Conservation (phyloP, 1,139 yeast species). For the Kodamaea sp. region DNA sequence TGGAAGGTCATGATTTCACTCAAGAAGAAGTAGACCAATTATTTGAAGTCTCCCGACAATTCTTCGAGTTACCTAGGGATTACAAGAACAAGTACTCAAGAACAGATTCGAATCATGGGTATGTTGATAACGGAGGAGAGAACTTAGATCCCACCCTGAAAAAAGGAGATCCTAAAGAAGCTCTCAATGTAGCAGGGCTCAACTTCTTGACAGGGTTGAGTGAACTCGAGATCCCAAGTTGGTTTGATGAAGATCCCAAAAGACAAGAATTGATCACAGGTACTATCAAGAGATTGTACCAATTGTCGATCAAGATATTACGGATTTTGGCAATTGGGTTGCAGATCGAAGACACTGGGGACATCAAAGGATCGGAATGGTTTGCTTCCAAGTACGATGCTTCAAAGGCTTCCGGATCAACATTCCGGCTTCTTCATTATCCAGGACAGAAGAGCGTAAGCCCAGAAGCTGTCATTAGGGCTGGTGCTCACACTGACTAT, state of each 20-base stretch:
- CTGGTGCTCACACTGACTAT: slow-evolving; percentile 87
- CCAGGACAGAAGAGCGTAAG: slow-evolving; percentile 57
- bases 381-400: slow-evolving; percentile 58
- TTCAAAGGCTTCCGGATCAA: slow-evolving; percentile 54
- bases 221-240: slow-evolving; percentile 38
- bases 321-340: slow-evolving; percentile 60
- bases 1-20: slow-evolving; percentile 71
- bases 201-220: slow-evolving; percentile 42
- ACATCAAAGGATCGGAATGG: slow-evolving; percentile 49
- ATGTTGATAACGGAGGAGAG: slow-evolving; percentile 61
- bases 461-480: slow-evolving; percentile 62
- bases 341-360: slow-evolving; percentile 47
- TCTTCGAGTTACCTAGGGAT: slow-evolving; percentile 52
- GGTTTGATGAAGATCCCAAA: slow-evolving; percentile 37
- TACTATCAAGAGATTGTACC: slow-evolving; percentile 43
- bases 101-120: slow-evolving; percentile 59
- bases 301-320: slow-evolving; percentile 43
- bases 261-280: slow-evolving; percentile 33
- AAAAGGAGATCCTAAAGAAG: slow-evolving; percentile 65
- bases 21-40: slow-evolving; percentile 56
- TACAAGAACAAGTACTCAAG: slow-evolving; percentile 52
- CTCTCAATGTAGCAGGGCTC: slow-evolving; percentile 46
- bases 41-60: slow-evolving; percentile 55
- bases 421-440: slow-evolving; percentile 69
- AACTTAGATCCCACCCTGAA: slow-evolving; percentile 55